Conservation (phyloP, 169 alveolate species). For the Ichthyophthirius multifiliis region DNA sequence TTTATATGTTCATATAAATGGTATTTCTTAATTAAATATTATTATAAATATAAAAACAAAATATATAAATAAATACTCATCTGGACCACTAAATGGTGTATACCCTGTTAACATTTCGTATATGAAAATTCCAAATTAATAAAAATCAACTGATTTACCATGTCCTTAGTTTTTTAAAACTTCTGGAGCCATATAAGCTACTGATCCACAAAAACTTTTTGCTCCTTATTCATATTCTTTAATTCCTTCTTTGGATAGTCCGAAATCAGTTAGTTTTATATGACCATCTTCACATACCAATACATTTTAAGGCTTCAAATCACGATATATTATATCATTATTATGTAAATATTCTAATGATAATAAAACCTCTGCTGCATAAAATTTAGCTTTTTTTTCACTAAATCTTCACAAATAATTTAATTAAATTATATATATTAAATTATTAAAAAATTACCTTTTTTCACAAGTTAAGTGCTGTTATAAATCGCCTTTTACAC, state of each 20-base stretch:
- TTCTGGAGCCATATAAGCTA: slow-evolving; percentile 75
- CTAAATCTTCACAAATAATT: slow-evolving; percentile 38
- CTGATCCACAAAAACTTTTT: slow-evolving; percentile 64
- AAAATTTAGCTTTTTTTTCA: slow-evolving; percentile 59
- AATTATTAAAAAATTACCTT: not conserved
- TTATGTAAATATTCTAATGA: slow-evolving; percentile 61
- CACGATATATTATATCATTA: slow-evolving; percentile 55
- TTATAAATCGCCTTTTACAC: not conserved
- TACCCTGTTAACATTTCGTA: slow-evolving; percentile 68
- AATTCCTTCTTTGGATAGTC: slow-evolving; percentile 59
- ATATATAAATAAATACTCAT: not conserved
- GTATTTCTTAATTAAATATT: slow-evolving; percentile 16
- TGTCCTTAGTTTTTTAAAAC: slow-evolving; percentile 52
- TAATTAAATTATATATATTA: slow-evolving; percentile 45
- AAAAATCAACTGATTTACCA: slow-evolving; percentile 65
- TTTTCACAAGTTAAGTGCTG: not conserved
- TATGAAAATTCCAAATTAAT: slow-evolving; percentile 55
- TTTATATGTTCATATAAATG: slow-evolving; percentile 64
- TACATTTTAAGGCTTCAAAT: slow-evolving; percentile 65
- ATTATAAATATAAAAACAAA: not conserved
- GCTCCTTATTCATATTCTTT: slow-evolving; percentile 35
- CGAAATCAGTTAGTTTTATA: slow-evolving; percentile 67
- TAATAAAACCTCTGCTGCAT: slow-evolving; percentile 49
- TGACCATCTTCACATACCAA: slow-evolving; percentile 58
- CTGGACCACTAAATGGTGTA: slow-evolving; percentile 46